Conservation (phyloP, 331 rosid genomes). For the Rhamnella rubrinervis region DNA sequence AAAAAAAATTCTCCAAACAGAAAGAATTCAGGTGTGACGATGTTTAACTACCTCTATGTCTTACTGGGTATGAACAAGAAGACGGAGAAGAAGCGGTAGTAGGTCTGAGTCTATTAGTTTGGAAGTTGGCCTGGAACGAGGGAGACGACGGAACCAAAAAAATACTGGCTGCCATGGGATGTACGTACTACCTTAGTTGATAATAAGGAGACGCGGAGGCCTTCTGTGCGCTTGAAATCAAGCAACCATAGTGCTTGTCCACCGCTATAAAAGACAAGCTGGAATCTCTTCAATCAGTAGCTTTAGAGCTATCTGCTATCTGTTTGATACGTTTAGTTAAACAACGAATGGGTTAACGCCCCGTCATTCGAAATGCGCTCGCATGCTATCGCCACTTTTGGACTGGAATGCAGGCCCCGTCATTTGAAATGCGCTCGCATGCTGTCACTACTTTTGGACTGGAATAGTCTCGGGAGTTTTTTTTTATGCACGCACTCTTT, state of each 20-base stretch:
- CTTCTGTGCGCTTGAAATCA: not conserved
- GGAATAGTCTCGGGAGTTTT: no score
- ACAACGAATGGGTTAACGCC: no score
- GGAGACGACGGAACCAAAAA: conserved; percentile 41
- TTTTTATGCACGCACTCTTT: no score
- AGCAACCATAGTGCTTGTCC: not conserved
- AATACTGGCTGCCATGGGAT: conserved; percentile 53
- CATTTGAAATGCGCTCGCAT: no score
- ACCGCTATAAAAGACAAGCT: not conserved
- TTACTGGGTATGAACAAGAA: conserved; percentile 23
- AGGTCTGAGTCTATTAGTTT: conserved; percentile 30
- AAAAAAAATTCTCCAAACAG: not conserved
- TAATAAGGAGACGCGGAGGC: not conserved
- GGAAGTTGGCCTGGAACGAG: conserved; percentile 32
- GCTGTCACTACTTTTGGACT: no score
- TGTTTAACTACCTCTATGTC: conserved; percentile 33
- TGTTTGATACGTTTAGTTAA: no score
- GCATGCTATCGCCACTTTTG: no score
- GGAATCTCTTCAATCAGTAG: not conserved
- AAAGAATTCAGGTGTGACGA: not conserved
- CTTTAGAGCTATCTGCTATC: no score
- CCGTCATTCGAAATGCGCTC: no score
- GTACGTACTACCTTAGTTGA: not conserved
- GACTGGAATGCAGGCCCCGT: no score
- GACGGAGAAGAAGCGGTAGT: conserved; percentile 3